Base-by-base conservation (phyloP, 441 rosid species). In the Mallotus repandus region DNA sequence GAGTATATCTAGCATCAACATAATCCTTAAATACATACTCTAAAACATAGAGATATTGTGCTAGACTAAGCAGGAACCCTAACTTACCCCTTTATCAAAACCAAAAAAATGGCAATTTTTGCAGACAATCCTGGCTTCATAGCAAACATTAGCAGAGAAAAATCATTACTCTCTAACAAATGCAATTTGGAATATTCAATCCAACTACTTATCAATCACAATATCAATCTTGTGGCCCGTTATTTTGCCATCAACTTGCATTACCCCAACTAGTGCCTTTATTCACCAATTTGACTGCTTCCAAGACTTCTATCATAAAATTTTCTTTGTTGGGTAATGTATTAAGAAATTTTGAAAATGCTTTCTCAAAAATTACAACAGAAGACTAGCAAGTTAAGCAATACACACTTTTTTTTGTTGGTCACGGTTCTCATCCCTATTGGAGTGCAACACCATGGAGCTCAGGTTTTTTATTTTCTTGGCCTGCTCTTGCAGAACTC, bases 401-500 rank as follows among this genome's bases (percentile, higher is more conserved):
- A 41, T 25, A 77, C 77, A 69, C 77, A 95, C 99, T 96, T 88
- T 95, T 86, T 84, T 91, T 46, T 79, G 73, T 52, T 85, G 81
- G 75, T 89, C 87, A 71, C 83, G 89, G 74, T 72, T 84, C 74
- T 88, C 97, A 78, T 90, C 95, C 84, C 92, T 86, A 69, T 80
- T 88, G 61, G 98, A 93, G 74, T 84, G 80, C 79, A 96, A 81
- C 66, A 96, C 98, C 89, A 93, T 93, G 49, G 99, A 85, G 83
- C 98, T 91, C 84, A 96, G 76, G 82, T 90, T 96, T 85, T 93
- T 73, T 67, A 96, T 96, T 81, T 90, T 95, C 76, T 88, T 87
- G 35, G 95, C 99, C 83, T 96, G 99, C 90, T 91, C 91, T 81
- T 90, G 90, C 86, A 96, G 66, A 71, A 90, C 93, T 83, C 83